Conservation (phyloP, 2,329 filamentous ascomycete species). For the Phyllachora maydis region DNA sequence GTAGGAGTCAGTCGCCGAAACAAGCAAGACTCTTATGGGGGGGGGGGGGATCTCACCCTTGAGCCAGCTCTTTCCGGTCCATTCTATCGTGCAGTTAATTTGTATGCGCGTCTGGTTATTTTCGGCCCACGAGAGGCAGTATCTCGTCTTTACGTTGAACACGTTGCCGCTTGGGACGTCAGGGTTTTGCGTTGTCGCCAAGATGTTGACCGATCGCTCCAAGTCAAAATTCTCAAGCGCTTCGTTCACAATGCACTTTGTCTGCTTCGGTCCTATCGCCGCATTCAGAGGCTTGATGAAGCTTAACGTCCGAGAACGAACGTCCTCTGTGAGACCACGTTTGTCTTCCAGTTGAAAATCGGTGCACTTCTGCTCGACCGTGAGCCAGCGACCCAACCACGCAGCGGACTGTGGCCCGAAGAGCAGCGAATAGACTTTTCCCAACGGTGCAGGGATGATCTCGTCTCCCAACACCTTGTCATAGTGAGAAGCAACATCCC, state of each 20-base stretch:
- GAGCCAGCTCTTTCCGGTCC: constrained; percentile 95
- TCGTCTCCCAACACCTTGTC: constrained; percentile 76
- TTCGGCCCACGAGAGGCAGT: constrained; percentile 83
- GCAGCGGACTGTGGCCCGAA: constrained; percentile 63
- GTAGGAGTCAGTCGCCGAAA: too few species aligned
- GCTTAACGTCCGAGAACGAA: constrained; percentile 52
- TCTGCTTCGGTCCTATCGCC: constrained; percentile 78
- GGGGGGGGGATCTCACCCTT: too few species aligned
- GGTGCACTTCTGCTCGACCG: constrained; percentile 68
- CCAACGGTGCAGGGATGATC: constrained; percentile 65
- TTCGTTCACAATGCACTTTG: constrained; percentile 80
- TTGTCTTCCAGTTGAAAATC: constrained; percentile 82
- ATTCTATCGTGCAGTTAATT: constrained; percentile 81
- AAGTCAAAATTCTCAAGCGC: constrained; percentile 68
- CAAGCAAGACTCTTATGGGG: too few species aligned
- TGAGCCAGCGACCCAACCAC: constrained; percentile 76
- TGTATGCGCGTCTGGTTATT: constrained; percentile 69
- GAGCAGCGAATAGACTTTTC: constrained; percentile 74
- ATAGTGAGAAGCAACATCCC: constrained; percentile 59
- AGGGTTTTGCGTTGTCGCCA: constrained; percentile 68
- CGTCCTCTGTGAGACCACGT: constrained; percentile 54
- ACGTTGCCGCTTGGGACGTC: constrained; percentile 90
- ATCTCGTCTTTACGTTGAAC: constrained; percentile 82
- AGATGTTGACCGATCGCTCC: constrained; percentile 71
- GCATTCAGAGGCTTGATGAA: constrained; percentile 84